Percentiles rank a stretch among this genome's conserved stretches.
Conservation (phyloP, 1,284 basidiomycete species). For the Cutaneotrichosporon sp. region DNA sequence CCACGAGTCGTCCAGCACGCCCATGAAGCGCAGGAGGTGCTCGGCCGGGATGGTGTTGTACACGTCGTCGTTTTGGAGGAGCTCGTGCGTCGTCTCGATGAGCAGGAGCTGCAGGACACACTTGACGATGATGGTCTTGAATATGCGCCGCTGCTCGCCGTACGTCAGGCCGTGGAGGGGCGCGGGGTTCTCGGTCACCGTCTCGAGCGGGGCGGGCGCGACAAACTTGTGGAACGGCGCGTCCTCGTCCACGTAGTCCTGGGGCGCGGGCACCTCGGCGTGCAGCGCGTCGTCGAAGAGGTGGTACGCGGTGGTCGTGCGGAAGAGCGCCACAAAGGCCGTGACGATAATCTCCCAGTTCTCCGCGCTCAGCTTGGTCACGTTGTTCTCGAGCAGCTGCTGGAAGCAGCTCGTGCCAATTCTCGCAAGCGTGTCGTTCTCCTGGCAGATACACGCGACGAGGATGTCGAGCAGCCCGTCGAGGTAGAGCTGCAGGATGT, state of each 20-base stretch:
- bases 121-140: conserved; percentile 99
- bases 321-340: conserved; percentile 93
- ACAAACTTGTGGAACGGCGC: conserved; percentile 53
- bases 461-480: conserved; percentile 90
- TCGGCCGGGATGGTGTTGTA: conserved; percentile 93
- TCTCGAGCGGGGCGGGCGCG: conserved; percentile 48
- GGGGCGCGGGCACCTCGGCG: conserved; percentile 69
- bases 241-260: conserved; percentile 58
- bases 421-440: conserved; percentile 95
- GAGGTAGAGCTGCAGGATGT: conserved; percentile 83
- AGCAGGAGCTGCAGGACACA: conserved; percentile 95
- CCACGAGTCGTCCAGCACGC: conserved; percentile 93
- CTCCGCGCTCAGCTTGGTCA: conserved; percentile 76
- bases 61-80: conserved; percentile 87
- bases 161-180: conserved; percentile 42
- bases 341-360: conserved; percentile 93
- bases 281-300: conserved; percentile 88
- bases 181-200: conserved; percentile 32
- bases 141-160: conserved; percentile 78
- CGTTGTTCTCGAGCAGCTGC: conserved; percentile 92
- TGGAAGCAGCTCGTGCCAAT: conserved; percentile 98
- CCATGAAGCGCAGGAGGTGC: conserved; percentile 89
- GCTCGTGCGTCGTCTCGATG: conserved; percentile 96
- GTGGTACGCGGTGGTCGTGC: conserved; percentile 96
- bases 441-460: conserved; percentile 96